A percentile compares a stretch with the other conserved stretches of the same genome.
These are phyloP conservation scores for Eimeria tenella DNA, from an alignment of 169 alveolate genomes.

Conservation along the genomic window DNA sequence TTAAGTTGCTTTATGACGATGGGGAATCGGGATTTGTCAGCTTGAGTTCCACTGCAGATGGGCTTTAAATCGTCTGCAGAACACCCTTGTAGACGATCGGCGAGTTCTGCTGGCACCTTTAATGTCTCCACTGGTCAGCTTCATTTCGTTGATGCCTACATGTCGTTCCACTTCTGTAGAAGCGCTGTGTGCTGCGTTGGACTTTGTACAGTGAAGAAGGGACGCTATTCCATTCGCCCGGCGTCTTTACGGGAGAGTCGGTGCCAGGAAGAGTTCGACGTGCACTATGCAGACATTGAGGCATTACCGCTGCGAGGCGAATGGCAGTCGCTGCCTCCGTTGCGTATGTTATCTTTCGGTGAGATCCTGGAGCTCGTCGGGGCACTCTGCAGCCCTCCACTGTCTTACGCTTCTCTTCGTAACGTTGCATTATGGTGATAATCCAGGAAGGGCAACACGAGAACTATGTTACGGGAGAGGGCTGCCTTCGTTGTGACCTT, in stretches of 20 bases:
- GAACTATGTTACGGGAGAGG: background rate
- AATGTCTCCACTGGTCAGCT: no score
- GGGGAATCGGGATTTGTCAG: no score
- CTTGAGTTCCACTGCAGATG: no score
- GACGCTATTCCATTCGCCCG: slow-evolving; percentile 64
- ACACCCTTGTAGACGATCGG: no score
- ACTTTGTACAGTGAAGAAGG: slow-evolving; percentile 56
- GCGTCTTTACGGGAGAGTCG: slow-evolving; percentile 56
- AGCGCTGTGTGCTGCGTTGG: background rate
- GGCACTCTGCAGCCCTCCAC: background rate
- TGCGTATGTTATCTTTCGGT: slow-evolving; percentile 97
- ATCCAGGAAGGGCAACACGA: no score
- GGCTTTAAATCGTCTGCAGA: no score
- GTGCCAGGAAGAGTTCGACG: slow-evolving; percentile 95
- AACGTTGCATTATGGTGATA: background rate
- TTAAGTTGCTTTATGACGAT: no score
- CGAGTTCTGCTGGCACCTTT: no score
- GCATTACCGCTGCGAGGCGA: slow-evolving; percentile 93
- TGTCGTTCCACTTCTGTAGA: no score
- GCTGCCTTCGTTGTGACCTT: slow-evolving; percentile 88
- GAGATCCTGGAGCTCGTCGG: background rate
- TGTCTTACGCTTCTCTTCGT: background rate
- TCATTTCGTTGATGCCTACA: no score
- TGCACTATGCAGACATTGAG: slow-evolving; percentile 84
- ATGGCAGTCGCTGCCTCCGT: slow-evolving; percentile 96